These are phyloP conservation scores for Aspergillus vadensis DNA, from an alignment of 2,329 filamentous ascomycete genomes.

Conservation along the genomic window DNA sequence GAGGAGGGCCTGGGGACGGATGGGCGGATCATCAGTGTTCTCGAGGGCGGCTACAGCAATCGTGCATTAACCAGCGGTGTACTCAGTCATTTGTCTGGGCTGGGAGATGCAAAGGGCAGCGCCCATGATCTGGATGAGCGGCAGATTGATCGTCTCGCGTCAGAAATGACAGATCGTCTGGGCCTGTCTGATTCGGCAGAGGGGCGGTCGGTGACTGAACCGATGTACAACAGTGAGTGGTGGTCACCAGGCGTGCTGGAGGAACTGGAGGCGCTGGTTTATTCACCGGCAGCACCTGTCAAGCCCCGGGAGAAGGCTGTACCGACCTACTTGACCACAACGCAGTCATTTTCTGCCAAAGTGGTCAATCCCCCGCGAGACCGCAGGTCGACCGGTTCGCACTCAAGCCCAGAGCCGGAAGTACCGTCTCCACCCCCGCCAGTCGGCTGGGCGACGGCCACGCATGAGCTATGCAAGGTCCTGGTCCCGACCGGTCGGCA, in stretches of 20 bases:
- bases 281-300: conserved; percentile 53
- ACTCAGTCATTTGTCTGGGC: conserved; percentile 83
- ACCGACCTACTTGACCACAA: conserved; percentile 82
- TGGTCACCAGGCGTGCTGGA: conserved; percentile 69
- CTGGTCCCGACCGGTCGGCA: conserved; percentile 76
- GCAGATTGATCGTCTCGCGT: conserved; percentile 49
- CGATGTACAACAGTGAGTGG: conserved; percentile 68
- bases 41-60: conserved; percentile 96
- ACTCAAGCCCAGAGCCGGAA: conserved; percentile 49
- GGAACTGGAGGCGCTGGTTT: conserved; percentile 65
- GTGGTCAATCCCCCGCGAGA: conserved; percentile 69
- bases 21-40: conserved; percentile 84
- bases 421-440: conserved; percentile 70
- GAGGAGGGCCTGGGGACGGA: conserved; percentile 77
- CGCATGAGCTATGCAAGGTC: conserved; percentile 77
- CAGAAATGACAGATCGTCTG: conserved; percentile 58
- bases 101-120: conserved; percentile 53
- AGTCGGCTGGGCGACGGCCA: conserved; percentile 82
- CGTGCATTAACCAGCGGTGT: conserved; percentile 85
- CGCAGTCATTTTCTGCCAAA: conserved; percentile 82
- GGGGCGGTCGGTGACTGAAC: conserved; percentile 14
- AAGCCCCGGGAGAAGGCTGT: conserved; percentile 59
- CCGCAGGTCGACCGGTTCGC: conserved; percentile 34
- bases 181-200: conserved; percentile 21
- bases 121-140: conserved; percentile 28